Conservation (phyloP, 495 filamentous ascomycete species). For the Amorphotheca resinae region DNA sequence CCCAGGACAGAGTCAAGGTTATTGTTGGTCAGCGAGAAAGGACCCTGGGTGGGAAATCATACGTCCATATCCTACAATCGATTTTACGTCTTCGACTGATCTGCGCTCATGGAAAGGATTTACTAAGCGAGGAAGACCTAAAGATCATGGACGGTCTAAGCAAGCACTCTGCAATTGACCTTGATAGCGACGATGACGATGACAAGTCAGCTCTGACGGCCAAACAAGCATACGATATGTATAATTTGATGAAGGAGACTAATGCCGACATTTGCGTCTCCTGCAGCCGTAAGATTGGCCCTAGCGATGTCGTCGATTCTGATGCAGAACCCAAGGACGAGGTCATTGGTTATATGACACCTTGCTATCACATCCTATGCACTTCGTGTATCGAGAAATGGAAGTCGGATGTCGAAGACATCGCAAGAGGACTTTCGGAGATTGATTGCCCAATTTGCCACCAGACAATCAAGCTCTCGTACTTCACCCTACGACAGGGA, state of each 20-base stretch:
- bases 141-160: constrained; percentile 66
- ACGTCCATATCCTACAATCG: constrained; percentile 78
- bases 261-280: constrained; percentile 55
- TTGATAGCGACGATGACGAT: constrained; percentile 61
- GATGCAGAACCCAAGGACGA: constrained; percentile 47
- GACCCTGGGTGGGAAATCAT: constrained; percentile 66
- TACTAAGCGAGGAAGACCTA: constrained; percentile 72
- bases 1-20: constrained; percentile 38
- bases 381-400: constrained; percentile 50
- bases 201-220: constrained; percentile 38
- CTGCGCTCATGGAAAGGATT: constrained; percentile 82
- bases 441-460: constrained; percentile 56
- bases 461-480: constrained; percentile 40
- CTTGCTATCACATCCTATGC: constrained; percentile 78
- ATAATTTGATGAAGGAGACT: constrained; percentile 67
- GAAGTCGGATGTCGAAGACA: constrained; percentile 27
- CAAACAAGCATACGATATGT: constrained; percentile 68
- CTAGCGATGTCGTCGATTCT: constrained; percentile 35
- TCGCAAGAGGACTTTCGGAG: constrained; percentile 22
- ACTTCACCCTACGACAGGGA: constrained; percentile 53
- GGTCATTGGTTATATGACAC: constrained; percentile 61
- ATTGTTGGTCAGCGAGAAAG: constrained; percentile 37
- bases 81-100: constrained; percentile 84
- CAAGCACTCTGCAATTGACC: constrained; percentile 68
- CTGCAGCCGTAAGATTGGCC: constrained; percentile 52